Conservation (phyloP, 306 rosid genomes). For the Lablab purpureus region DNA sequence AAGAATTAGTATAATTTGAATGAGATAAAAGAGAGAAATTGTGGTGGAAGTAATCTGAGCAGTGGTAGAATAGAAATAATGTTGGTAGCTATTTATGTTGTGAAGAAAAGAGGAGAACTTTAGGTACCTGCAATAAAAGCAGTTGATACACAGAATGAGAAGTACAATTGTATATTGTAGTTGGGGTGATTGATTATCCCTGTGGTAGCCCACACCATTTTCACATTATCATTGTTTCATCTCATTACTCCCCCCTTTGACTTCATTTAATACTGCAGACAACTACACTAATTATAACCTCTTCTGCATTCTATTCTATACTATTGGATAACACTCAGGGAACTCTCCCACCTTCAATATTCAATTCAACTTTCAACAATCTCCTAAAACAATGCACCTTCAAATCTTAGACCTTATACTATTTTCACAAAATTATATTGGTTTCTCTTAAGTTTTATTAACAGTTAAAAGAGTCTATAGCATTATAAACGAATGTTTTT, state of each 20-base stretch:
- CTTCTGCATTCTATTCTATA: slow-evolving; percentile 12
- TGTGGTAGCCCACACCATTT: slow-evolving; percentile 49
- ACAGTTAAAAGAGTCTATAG: too few species aligned
- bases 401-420: too few species aligned
- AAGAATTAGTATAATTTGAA: too few species aligned
- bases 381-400: neutral
- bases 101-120: slow-evolving; percentile 9
- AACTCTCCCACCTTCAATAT: neutral
- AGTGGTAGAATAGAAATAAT: neutral
- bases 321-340: neutral
- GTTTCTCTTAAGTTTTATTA: too few species aligned
- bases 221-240: slow-evolving; percentile 32
- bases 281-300: slow-evolving; percentile 32
- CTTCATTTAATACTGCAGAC: slow-evolving; percentile 54
- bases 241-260: slow-evolving; percentile 50
- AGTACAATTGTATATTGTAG: slow-evolving; percentile 43
- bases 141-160: neutral
- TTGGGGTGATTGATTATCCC: slow-evolving; percentile 38
- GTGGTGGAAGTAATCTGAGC: neutral
- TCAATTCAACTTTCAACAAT: neutral
- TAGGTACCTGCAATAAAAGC: slow-evolving; percentile 46
- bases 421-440: too few species aligned
- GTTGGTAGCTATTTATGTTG: slow-evolving; percentile 37
- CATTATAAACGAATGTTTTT: too few species aligned
- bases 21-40: too few species aligned